Evolutionary conservation across 169 alveolate genomes (phyloP).

Genomic region (Besnoitia besnoiti): DNA sequence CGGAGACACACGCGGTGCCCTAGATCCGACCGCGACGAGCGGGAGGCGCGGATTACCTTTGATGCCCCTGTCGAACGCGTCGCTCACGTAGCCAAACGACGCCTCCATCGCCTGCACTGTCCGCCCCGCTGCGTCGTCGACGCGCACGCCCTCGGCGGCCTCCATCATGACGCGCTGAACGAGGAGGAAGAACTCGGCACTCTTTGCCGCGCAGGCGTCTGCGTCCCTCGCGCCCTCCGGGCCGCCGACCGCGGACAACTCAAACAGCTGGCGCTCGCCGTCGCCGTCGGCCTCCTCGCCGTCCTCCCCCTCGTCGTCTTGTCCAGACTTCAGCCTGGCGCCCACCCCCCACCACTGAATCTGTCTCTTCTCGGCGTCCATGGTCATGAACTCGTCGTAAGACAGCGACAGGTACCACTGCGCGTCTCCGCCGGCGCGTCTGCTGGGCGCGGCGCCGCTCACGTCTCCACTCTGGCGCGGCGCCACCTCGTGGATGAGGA

Average conservation of each 20-base stretch:
- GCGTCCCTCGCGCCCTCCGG: not conserved
- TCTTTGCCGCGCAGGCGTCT: not conserved
- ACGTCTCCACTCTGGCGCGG: not conserved
- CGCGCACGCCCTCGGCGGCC: constrained; percentile 1
- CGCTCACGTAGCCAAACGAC: constrained; percentile 13
- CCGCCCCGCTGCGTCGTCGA: not conserved
- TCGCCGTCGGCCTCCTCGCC: not conserved
- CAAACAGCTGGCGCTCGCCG: constrained; percentile 2
- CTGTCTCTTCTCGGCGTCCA: not conserved
- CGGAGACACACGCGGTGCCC: too few species aligned
- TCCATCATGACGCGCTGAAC: constrained; percentile 7
- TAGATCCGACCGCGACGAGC: too few species aligned
- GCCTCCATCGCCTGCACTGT: constrained; percentile 24
- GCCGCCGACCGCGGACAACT: not conserved
- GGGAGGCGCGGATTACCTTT: not conserved
- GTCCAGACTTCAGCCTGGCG: not conserved
- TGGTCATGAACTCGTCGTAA: constrained; percentile 21
- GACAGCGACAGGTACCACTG: constrained; percentile 32
- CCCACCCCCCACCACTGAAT: constrained; percentile 38
- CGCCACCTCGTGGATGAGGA: not conserved
- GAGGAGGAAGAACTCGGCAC: not conserved
- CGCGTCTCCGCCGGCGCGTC: not conserved
- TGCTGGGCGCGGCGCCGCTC: not conserved
- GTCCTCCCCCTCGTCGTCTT: not conserved
- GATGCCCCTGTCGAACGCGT: not conserved